phyloP scores from a whole-genome alignment of 257 asterid species.

The Scutellaria minor region DNA sequence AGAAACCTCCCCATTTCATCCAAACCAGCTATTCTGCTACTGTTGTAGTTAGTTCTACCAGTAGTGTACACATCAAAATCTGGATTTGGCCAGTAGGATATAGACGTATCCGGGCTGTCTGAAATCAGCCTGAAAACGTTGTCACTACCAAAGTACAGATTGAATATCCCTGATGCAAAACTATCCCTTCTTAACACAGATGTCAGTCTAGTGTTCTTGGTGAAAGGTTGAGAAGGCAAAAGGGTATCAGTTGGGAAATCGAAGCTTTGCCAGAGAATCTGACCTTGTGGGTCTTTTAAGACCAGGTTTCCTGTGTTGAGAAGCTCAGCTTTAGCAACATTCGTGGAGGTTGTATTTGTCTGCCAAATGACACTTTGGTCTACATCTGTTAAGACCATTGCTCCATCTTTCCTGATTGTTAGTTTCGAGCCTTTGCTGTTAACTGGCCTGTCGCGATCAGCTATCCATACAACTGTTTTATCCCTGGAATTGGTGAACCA shows the following conservation, averaged over 20 bases:
- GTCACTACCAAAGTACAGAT: slow-evolving; percentile 60
- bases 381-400: slow-evolving; percentile 51
- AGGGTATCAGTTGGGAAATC: slow-evolving; percentile 70
- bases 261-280: slow-evolving; percentile 67
- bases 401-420: slow-evolving; percentile 44
- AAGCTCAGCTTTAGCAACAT: slow-evolving; percentile 51
- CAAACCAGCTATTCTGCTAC: slow-evolving; percentile 60
- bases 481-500: slow-evolving; percentile 72
- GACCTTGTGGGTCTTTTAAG: slow-evolving; percentile 40
- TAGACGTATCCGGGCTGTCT: slow-evolving; percentile 63
- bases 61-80: slow-evolving; percentile 31
- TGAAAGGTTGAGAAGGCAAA: slow-evolving; percentile 60
- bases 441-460: slow-evolving; percentile 66
- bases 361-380: slow-evolving; percentile 57
- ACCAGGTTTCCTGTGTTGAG: slow-evolving; percentile 64
- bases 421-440: slow-evolving; percentile 51
- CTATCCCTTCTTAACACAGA: slow-evolving; percentile 50
- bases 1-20: slow-evolving; percentile 57
- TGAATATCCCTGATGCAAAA: slow-evolving; percentile 59
- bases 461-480: slow-evolving; percentile 68
- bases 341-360: slow-evolving; percentile 45
- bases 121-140: slow-evolving; percentile 61
- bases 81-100: slow-evolving; percentile 72
- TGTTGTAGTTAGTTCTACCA: slow-evolving; percentile 68
- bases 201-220: slow-evolving; percentile 56